phyloP scores from a whole-genome alignment of 1,284 basidiomycete genomes.

The Microstroma glucosiphilum region DNA sequence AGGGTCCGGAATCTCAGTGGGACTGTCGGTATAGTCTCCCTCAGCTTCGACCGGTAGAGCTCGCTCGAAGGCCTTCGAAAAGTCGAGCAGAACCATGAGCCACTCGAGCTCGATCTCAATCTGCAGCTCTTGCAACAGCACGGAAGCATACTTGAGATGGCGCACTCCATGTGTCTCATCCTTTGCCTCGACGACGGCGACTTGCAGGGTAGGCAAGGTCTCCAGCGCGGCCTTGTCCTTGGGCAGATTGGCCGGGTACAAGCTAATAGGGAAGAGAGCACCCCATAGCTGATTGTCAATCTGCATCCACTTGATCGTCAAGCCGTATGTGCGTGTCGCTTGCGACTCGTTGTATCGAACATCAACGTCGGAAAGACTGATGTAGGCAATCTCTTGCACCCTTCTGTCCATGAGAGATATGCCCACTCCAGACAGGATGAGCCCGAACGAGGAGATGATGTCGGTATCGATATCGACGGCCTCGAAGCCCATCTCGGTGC shows the following conservation, averaged over 20 bases:
- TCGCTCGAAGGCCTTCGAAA: constrained; percentile 61
- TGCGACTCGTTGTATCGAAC: constrained; percentile 80
- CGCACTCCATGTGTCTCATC: constrained; percentile 81
- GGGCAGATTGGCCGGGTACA: constrained; percentile 87
- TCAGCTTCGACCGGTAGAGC: constrained; percentile 5
- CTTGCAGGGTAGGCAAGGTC: constrained; percentile 81
- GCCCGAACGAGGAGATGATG: constrained; percentile 63
- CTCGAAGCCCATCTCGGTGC: constrained; percentile 62
- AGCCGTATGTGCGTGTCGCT: constrained; percentile 70
- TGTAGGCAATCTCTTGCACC: constrained; percentile 83
- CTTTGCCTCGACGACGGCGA: constrained; percentile 80
- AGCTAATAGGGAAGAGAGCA: constrained; percentile 85
- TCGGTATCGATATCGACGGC: constrained; percentile 68
- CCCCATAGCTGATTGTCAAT: constrained; percentile 91
- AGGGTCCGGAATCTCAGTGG: constrained; percentile 67
- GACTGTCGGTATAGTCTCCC: constrained; percentile 63
- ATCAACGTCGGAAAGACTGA: constrained; percentile 71
- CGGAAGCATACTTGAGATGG: constrained; percentile 94
- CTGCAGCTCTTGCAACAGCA: constrained; percentile 87
- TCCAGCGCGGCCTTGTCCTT: constrained; percentile 72
- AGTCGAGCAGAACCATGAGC: constrained; percentile 82
- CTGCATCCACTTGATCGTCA: constrained; percentile 85
- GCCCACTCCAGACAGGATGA: constrained; percentile 86
- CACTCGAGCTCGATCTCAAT: constrained; percentile 97
- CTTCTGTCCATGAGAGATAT: constrained; percentile 83